Evolutionary conservation across 306 rosid species (phyloP).

Genomic region (Chamaecrista fasciculata): DNA sequence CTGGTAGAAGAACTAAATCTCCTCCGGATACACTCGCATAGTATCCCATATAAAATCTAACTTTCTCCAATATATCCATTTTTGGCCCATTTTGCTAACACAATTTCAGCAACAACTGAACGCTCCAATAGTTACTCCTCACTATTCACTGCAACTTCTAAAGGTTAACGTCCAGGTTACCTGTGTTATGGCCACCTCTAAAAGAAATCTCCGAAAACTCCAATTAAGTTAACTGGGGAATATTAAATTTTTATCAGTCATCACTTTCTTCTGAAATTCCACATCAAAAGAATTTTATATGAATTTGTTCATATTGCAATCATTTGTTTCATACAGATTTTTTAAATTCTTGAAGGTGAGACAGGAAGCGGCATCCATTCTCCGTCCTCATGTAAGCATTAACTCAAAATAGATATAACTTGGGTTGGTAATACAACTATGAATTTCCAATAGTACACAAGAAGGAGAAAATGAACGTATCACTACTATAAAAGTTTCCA

Average conservation of each 20-base stretch:
- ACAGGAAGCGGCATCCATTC: constrained; percentile 8
- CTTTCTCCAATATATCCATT: background rate
- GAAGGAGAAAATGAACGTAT: constrained; percentile 15
- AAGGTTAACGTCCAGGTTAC: background rate
- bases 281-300: background rate
- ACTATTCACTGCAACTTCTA: background rate
- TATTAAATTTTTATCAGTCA: background rate
- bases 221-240: background rate
- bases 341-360: background rate
- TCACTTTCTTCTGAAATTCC: background rate
- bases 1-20: constrained; percentile 9
- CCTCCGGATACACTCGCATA: background rate
- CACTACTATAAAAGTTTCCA: constrained; percentile 9
- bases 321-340: constrained; percentile 12
- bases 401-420: constrained; percentile 10
- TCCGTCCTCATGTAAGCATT: constrained; percentile 9
- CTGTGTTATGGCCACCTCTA: constrained; percentile 1
- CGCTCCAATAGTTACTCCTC: background rate
- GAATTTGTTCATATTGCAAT: constrained; percentile 13
- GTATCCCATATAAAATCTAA: background rate
- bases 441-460: background rate
- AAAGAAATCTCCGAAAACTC: background rate
- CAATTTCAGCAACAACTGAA: constrained; percentile 12
- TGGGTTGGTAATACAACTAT: background rate
- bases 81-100: background rate